phyloP scores from a whole-genome alignment of 768 basidiomycete genomes.

The Amanita rimosa region DNA sequence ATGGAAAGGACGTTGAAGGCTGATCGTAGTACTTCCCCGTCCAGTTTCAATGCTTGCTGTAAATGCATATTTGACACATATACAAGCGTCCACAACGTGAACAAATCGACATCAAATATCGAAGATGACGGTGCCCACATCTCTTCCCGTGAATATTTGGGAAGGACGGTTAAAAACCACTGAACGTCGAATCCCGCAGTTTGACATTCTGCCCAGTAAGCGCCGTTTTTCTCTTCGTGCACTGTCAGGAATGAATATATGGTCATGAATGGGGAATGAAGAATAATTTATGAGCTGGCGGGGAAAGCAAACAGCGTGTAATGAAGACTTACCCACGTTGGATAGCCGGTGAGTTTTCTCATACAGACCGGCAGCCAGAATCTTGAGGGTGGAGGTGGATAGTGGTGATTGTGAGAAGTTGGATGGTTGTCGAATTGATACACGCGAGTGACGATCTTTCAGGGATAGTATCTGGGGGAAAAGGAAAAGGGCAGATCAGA shows the following conservation, averaged over 20 bases:
- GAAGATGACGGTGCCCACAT: constrained; percentile 20
- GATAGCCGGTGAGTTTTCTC: constrained; percentile 1
- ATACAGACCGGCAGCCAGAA: constrained; percentile 7
- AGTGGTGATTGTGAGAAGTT: constrained; percentile 2
- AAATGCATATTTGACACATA: constrained; percentile 41
- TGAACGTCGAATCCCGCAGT: constrained; percentile 33
- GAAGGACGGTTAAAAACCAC: constrained; percentile 28
- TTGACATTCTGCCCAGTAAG: constrained; percentile 28
- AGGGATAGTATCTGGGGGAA: background rate
- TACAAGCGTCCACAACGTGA: constrained; percentile 37
- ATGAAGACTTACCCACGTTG: constrained; percentile 17
- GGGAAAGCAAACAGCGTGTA: background rate
- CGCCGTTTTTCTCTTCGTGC: constrained; percentile 15
- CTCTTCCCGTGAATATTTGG: constrained; percentile 25
- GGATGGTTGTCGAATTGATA: background rate
- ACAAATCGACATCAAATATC: constrained; percentile 28
- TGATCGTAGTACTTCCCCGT: background rate
- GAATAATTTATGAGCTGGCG: too few relatives aligned
- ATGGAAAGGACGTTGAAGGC: constrained; percentile 21
- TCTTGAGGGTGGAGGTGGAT: constrained; percentile 5
- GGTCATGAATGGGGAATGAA: too few relatives aligned
- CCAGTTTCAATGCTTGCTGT: constrained; percentile 14
- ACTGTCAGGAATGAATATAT: constrained; percentile 2
- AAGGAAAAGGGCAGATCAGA: background rate
- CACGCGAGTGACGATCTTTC: background rate